Evolutionary conservation across 441 rosid genomes (phyloP).

Genomic region (Pelargonium australe): DNA sequence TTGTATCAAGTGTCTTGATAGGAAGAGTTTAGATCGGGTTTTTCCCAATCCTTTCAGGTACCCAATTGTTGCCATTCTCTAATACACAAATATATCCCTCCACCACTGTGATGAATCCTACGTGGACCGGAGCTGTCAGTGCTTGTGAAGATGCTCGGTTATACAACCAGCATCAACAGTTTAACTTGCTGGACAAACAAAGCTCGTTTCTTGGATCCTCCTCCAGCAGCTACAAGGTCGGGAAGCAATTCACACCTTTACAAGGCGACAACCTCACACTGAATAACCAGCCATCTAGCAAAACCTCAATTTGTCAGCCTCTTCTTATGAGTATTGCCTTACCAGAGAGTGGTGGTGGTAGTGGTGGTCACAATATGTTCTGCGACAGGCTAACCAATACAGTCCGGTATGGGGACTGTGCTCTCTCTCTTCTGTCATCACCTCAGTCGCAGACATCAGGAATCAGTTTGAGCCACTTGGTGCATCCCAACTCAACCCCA

Average conservation of each 20-base stretch:
- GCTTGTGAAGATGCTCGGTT: slow-evolving; percentile 25
- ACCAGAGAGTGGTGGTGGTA: slow-evolving; percentile 22
- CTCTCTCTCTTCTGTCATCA: slow-evolving; percentile 99
- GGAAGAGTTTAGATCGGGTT: no score
- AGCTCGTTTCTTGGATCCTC: slow-evolving; percentile 41
- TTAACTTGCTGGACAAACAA: slow-evolving; percentile 30
- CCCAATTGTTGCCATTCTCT: slow-evolving; percentile 43
- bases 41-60: slow-evolving; percentile 31
- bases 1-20: no score
- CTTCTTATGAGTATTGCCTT: slow-evolving; percentile 25
- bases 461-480: slow-evolving; percentile 28
- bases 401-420: slow-evolving; percentile 57
- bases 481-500: slow-evolving; percentile 31
- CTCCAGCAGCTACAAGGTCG: slow-evolving; percentile 31
- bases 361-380: slow-evolving; percentile 28
- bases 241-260: slow-evolving; percentile 46
- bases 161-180: slow-evolving; percentile 30
- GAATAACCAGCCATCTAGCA: slow-evolving; percentile 25
- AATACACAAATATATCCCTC: slow-evolving; percentile 50
- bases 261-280: slow-evolving; percentile 33
- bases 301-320: slow-evolving; percentile 35
- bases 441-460: slow-evolving; percentile 34
- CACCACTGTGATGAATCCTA: slow-evolving; percentile 31
- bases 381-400: slow-evolving; percentile 44
- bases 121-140: slow-evolving; percentile 40